Base-by-base conservation (phyloP, 768 basidiomycete species). In the Podaxis carcinomalis region DNA sequence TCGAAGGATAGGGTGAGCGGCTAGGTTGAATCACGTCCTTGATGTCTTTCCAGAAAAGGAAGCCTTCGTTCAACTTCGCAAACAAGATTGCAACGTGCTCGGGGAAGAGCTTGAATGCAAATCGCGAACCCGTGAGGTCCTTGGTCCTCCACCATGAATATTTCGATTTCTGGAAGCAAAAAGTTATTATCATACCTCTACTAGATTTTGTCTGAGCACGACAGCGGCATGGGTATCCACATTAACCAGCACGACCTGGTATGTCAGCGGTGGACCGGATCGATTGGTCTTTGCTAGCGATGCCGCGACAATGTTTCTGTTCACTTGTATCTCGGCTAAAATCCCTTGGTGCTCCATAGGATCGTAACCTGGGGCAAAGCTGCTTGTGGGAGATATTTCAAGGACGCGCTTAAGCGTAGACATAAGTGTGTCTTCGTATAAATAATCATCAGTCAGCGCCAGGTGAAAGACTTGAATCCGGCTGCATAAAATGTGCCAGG, bases 291-390 rank as follows among this genome's bases (percentile, higher is more conserved):
- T 57, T 16, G 61, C 64, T 28, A 62, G 40, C 16, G 61, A 57
- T 4, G 57, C 51, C 25, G 56, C 57, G 39, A 62, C 53, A 37
- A 55, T 55, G 19, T 52, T 53, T 28, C 54, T 60, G 25, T 53
- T 57, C 25, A 64, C 52, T 14, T 64, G 64, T 19, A 59, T 39
- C 27, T 64, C 61, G 39, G 56, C 51, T 36, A 64, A 64, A 32
- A 56, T 58, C 46, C 61, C 55, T 2, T 35, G 42, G 32, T 35
- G 42, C 19, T 32, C 21, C n/a, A 35, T 16, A 21, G 25, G 27
- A 11, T 32, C 42, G 21, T 56, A n/a, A 32, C 28, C 36, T n/a
- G 36, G 42, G 23, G 37, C 37, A 5, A 42, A 28, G 19, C 37
- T 54, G 5, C 23, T 35, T n/a, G 35, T 13, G 21, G 19, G 21